A percentile compares a stretch with the other conserved stretches of the same genome.
Evolutionary conservation across 352 stramenopile genomes (phyloP).

Genomic region (Phytophthora pseudosyringae): DNA sequence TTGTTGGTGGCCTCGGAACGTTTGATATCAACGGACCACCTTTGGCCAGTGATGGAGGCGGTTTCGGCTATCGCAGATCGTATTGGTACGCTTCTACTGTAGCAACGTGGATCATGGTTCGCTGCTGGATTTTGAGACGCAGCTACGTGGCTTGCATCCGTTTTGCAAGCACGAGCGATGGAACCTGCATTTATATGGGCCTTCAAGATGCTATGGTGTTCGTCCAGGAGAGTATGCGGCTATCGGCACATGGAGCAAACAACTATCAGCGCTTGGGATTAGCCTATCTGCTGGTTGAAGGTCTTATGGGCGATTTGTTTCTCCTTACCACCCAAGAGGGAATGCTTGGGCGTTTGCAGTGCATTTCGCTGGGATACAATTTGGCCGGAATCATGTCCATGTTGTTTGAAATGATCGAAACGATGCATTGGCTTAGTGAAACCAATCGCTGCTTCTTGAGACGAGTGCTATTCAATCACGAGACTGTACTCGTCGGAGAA

Average conservation of each 20-base stretch:
- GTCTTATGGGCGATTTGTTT: constrained; percentile 34
- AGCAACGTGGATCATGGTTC: constrained; percentile 12
- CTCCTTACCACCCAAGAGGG: constrained; percentile 32
- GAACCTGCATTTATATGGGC: constrained; percentile 9
- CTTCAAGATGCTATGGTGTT: constrained; percentile 23
- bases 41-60: constrained; percentile 8
- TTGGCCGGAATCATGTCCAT: constrained; percentile 25
- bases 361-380: constrained; percentile 34
- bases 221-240: constrained; percentile 21
- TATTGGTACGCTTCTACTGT: constrained; percentile 23
- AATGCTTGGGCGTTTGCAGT: constrained; percentile 13
- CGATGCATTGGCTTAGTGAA: too few relatives aligned
- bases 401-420: constrained; percentile 33
- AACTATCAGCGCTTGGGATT: constrained; percentile 35
- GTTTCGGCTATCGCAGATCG: constrained; percentile 14
- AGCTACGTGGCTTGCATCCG: constrained; percentile 20
- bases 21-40: constrained; percentile 25
- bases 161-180: constrained; percentile 17
- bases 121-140: constrained; percentile 12
- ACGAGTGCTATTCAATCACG: constrained; percentile 16
- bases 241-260: constrained; percentile 12
- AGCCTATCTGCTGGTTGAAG: constrained; percentile 20
- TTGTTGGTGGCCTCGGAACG: constrained; percentile 15
- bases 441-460: too few relatives aligned
- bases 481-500: constrained; percentile 2